A percentile compares a stretch with the other conserved stretches of the same genome.
These are phyloP conservation scores for Apiospora arundinis DNA, from an alignment of 2,329 filamentous ascomycete genomes.

Conservation along the genomic window DNA sequence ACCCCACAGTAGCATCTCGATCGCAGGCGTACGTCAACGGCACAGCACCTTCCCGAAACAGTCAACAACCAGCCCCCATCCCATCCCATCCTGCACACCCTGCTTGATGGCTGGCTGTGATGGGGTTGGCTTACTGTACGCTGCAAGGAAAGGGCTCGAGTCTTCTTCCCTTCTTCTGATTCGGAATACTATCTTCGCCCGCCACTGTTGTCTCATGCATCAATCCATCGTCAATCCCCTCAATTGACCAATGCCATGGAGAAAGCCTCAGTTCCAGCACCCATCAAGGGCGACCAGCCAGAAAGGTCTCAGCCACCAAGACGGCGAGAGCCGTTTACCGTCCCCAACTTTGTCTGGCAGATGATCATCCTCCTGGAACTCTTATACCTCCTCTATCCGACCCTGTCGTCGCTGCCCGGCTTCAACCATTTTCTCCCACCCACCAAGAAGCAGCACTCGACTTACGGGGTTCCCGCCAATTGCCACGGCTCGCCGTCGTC, in stretches of 20 bases:
- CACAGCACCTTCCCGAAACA: not conserved
- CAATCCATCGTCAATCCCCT: not conserved
- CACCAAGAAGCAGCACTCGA: not conserved
- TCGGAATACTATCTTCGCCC: not conserved
- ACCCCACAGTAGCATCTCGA: not conserved
- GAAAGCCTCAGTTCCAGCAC: not conserved
- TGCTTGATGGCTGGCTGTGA: not conserved
- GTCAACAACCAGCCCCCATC: not conserved
- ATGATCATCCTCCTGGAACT: not conserved
- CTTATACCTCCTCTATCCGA: not conserved
- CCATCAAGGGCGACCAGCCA: not conserved
- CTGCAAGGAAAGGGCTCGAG: not conserved
- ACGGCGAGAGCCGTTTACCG: not conserved
- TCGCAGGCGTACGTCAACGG: not conserved
- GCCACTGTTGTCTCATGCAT: not conserved
- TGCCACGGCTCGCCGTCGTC: conserved; percentile 22
- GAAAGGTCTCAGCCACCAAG: not conserved
- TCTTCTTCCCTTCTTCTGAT: not conserved
- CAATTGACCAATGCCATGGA: not conserved
- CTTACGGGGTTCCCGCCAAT: not conserved
- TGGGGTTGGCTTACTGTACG: not conserved
- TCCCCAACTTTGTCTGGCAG: conserved; percentile 3
- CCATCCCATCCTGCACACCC: not conserved
- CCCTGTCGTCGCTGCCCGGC: not conserved
- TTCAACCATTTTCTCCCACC: not conserved